Percentiles rank a stretch among this genome's conserved stretches.
phyloP scores from a whole-genome alignment of 2,329 filamentous ascomycete genomes.

The Colletotrichum tabaci region DNA sequence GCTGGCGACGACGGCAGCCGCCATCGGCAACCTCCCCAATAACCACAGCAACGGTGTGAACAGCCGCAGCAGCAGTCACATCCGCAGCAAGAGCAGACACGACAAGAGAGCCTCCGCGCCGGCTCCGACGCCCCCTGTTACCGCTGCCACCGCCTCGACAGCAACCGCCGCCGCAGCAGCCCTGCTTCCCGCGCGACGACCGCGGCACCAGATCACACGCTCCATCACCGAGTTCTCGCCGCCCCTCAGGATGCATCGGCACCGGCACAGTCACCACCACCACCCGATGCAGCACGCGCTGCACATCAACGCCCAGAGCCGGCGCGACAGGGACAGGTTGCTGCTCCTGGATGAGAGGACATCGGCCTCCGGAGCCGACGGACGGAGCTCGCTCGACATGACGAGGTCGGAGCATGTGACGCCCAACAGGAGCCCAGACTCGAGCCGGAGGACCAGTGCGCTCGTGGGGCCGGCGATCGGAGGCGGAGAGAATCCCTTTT shows the following conservation, averaged over 20 bases:
- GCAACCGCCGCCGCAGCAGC: slow-evolving; percentile 27
- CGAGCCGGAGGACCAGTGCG: slow-evolving; percentile 61
- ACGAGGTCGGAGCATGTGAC: slow-evolving; percentile 62
- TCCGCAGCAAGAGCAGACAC: slow-evolving; percentile 7
- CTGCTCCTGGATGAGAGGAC: slow-evolving; percentile 48
- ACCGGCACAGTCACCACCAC: slow-evolving; percentile 55
- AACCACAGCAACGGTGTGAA: slow-evolving; percentile 12
- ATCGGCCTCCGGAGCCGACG: slow-evolving; percentile 46
- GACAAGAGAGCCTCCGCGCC: slow-evolving; percentile 7
- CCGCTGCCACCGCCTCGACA: slow-evolving; percentile 20
- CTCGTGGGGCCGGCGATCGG: slow-evolving; percentile 48
- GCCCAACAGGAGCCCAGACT: slow-evolving; percentile 59
- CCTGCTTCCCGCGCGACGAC: slow-evolving; percentile 28
- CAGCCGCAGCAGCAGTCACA: slow-evolving; percentile 16
- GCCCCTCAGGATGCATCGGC: slow-evolving; percentile 56
- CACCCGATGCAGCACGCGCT: slow-evolving; percentile 49
- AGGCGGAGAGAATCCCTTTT: slow-evolving; percentile 28
- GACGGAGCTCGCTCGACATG: slow-evolving; percentile 61
- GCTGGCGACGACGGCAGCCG: slow-evolving; percentile 25
- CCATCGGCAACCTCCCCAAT: slow-evolving; percentile 24
- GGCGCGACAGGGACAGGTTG: slow-evolving; percentile 22
- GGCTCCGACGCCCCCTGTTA: not conserved
- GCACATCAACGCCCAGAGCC: slow-evolving; percentile 34
- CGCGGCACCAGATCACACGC: slow-evolving; percentile 68
- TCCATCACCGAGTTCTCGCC: slow-evolving; percentile 70